Percentiles rank a stretch among this genome's conserved stretches.
Evolutionary conservation across 805 yeast species (phyloP).

Genomic region (Monosporozyma yasuniensis): DNA sequence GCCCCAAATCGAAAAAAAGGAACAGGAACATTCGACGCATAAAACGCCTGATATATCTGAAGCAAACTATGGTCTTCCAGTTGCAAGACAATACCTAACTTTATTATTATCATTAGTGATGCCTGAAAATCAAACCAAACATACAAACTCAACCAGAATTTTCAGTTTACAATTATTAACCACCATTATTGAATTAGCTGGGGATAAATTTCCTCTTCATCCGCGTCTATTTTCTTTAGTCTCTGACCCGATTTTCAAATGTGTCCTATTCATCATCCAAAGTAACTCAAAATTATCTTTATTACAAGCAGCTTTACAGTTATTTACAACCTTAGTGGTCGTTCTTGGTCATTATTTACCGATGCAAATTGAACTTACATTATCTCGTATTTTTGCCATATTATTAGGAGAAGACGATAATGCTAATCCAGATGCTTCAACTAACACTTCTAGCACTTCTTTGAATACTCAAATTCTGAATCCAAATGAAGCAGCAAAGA

Average conservation of each 20-base stretch:
- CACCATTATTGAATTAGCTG: slow-evolving; percentile 75
- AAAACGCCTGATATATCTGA: slow-evolving; percentile 9
- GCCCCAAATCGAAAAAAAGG: slow-evolving; percentile 5
- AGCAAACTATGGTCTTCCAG: slow-evolving; percentile 57
- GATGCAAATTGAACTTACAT: slow-evolving; percentile 70
- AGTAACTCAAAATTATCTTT: slow-evolving; percentile 60
- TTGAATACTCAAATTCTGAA: neutral
- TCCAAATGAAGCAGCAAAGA: slow-evolving; percentile 30
- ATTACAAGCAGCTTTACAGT: slow-evolving; percentile 64
- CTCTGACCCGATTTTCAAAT: slow-evolving; percentile 78
- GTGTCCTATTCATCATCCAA: slow-evolving; percentile 71
- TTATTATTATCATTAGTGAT: slow-evolving; percentile 72
- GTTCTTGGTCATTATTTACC: slow-evolving; percentile 59
- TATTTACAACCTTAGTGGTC: slow-evolving; percentile 63
- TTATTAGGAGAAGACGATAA: slow-evolving; percentile 25
- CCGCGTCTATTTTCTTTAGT: slow-evolving; percentile 58
- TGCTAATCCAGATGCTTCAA: neutral
- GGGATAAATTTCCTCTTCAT: slow-evolving; percentile 49
- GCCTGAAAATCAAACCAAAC: slow-evolving; percentile 73
- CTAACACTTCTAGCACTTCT: neutral
- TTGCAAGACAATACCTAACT: slow-evolving; percentile 68
- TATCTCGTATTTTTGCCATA: slow-evolving; percentile 53
- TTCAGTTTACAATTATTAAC: slow-evolving; percentile 71
- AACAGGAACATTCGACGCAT: too few relatives aligned
- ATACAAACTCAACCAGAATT: slow-evolving; percentile 78